Evolutionary conservation across 2,329 filamentous ascomycete species (phyloP).

Genomic region (Pseudogymnoascus verrucosus): DNA sequence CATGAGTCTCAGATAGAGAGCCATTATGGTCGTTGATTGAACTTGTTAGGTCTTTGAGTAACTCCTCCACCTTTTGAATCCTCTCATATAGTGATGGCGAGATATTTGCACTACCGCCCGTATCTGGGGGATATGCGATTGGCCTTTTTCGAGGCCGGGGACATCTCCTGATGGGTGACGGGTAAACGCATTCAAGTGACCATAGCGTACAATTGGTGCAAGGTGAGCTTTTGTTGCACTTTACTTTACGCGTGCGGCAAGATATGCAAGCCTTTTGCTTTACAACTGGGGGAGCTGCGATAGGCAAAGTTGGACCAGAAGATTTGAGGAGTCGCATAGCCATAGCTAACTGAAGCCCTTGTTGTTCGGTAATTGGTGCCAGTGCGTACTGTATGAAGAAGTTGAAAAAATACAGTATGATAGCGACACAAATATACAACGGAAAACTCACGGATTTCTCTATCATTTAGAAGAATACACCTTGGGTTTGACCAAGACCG

Average conservation of each 20-base stretch:
- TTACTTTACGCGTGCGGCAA: slow-evolving; percentile 7
- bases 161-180: neutral
- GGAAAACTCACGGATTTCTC: slow-evolving; percentile 6
- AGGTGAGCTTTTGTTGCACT: neutral
- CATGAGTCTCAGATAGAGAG: neutral
- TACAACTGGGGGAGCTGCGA: neutral
- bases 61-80: neutral
- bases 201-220: slow-evolving; percentile 2
- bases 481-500: neutral
- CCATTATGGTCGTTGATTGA: neutral
- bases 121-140: neutral
- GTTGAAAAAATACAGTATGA: neutral
- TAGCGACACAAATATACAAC: neutral
- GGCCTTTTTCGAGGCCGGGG: neutral
- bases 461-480: neutral
- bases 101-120: neutral
- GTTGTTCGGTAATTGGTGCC: neutral
- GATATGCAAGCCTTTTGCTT: slow-evolving; percentile 8
- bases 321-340: neutral
- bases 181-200: slow-evolving; percentile 3
- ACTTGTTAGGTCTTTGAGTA: neutral
- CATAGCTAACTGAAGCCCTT: neutral
- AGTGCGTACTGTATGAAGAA: neutral
- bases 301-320: neutral
- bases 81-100: neutral